phyloP scores from a whole-genome alignment of 2,329 filamentous ascomycete species.

The Juglanconis oblonga region DNA sequence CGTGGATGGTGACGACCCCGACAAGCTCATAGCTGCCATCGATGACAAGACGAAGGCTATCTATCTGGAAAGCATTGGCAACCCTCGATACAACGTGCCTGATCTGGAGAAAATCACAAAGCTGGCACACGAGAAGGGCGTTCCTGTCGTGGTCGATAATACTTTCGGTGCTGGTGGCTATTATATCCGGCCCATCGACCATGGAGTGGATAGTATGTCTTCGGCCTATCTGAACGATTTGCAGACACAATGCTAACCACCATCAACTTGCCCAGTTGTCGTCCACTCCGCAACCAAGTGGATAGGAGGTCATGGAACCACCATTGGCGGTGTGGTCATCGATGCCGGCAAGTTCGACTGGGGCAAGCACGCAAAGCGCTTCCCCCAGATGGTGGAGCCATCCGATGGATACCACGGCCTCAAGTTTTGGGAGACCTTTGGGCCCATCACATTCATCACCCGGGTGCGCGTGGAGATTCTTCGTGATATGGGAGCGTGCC shows the following conservation, averaged over 20 bases:
- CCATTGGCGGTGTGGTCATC: constrained; percentile 80
- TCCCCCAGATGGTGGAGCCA: constrained; percentile 90
- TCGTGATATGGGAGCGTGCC: constrained; percentile 75
- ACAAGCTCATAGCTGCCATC: constrained; percentile 77
- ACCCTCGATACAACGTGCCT: constrained; percentile 89
- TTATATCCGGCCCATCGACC: constrained; percentile 80
- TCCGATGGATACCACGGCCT: constrained; percentile 88
- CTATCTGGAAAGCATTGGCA: constrained; percentile 89
- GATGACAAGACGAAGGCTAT: constrained; percentile 92
- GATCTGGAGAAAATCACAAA: constrained; percentile 85
- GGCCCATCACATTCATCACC: constrained; percentile 76
- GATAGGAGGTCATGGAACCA: constrained; percentile 95
- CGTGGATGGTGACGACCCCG: constrained; percentile 73
- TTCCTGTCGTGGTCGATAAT: constrained; percentile 78
- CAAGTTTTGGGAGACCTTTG: constrained; percentile 93
- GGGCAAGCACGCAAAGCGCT: constrained; percentile 77
- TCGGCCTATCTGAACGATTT: neutral
- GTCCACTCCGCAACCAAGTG: constrained; percentile 95
- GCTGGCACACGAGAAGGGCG: constrained; percentile 67
- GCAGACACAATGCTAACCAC: neutral
- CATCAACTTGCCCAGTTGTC: constrained; percentile 47
- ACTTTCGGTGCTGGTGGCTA: constrained; percentile 93
- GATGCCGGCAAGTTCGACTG: constrained; percentile 94
- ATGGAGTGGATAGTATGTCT: constrained; percentile 70
- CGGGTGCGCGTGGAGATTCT: constrained; percentile 85